Evolutionary conservation across 768 basidiomycete genomes (phyloP).

Genomic region (Tylopilus sp.): DNA sequence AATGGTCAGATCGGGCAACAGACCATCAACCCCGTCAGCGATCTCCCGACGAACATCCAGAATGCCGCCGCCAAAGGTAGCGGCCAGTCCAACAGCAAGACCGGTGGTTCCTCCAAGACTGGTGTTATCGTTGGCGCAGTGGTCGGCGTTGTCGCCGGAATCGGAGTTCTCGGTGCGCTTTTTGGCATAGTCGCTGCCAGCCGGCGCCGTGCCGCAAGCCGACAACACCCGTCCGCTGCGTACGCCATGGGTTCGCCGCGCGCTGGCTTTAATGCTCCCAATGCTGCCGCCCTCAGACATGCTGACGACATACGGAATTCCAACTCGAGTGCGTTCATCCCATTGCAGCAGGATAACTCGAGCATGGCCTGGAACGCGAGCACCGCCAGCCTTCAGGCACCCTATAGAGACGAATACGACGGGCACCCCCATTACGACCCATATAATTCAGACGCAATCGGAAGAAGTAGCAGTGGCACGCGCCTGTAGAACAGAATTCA

Average conservation of each 20-base stretch:
- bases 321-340: slow-evolving; percentile 69
- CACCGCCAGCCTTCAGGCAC: slow-evolving; percentile 41
- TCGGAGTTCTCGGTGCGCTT: slow-evolving; percentile 31
- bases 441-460: slow-evolving; percentile 22
- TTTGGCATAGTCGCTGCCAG: slow-evolving; percentile 48
- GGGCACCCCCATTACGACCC: slow-evolving; percentile 23
- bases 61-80: slow-evolving; percentile 39
- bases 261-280: slow-evolving; percentile 28
- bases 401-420: slow-evolving; percentile 35
- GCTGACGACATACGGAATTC: slow-evolving; percentile 38
- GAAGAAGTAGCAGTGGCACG: slow-evolving; percentile 25
- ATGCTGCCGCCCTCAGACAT: slow-evolving; percentile 20
- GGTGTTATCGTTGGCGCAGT: slow-evolving; percentile 28
- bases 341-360: slow-evolving; percentile 61
- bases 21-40: slow-evolving; percentile 34
- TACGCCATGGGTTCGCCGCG: slow-evolving; percentile 39
- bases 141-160: slow-evolving; percentile 28
- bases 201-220: slow-evolving; percentile 44
- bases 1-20: slow-evolving; percentile 75
- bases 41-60: slow-evolving; percentile 38
- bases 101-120: slow-evolving; percentile 25
- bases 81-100: slow-evolving; percentile 13
- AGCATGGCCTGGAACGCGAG: slow-evolving; percentile 61
- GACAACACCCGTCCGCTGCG: slow-evolving; percentile 29
- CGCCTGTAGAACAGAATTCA: slow-evolving; percentile 20